These are phyloP conservation scores for Trichosporon sp. DNA, from an alignment of 1,284 basidiomycete genomes.

Conservation along the genomic window DNA sequence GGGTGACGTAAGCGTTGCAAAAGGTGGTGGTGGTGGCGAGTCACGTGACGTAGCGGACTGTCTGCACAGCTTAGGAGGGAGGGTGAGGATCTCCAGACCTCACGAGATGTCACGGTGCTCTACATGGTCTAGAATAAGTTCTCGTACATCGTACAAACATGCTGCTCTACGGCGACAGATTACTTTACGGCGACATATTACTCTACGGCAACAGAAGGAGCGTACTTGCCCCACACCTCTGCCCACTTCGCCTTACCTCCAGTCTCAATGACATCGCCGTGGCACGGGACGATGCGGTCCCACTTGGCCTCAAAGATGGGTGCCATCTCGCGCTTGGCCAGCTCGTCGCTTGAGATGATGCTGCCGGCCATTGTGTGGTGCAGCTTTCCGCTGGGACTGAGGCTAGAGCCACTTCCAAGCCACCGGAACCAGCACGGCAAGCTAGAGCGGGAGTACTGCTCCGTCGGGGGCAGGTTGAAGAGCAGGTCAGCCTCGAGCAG, in stretches of 20 bases:
- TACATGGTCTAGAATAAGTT: background rate
- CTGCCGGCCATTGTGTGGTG: constrained; percentile 57
- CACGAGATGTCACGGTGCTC: background rate
- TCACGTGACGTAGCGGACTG: background rate
- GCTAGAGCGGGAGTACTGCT: constrained; percentile 64
- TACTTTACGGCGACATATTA: background rate
- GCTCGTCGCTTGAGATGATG: constrained; percentile 58
- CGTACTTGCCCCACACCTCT: constrained; percentile 28
- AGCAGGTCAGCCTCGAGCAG: constrained; percentile 82
- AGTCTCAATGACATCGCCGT: constrained; percentile 76
- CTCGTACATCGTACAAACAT: background rate
- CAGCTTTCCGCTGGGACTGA: constrained; percentile 59
- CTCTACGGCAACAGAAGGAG: background rate
- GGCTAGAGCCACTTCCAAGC: constrained; percentile 26
- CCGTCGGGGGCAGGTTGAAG: constrained; percentile 78
- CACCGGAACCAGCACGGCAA: constrained; percentile 43
- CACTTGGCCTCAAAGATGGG: constrained; percentile 57
- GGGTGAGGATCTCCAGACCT: background rate
- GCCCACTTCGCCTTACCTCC: constrained; percentile 67
- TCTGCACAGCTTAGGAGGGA: background rate
- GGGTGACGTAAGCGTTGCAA: background rate
- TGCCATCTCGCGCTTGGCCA: constrained; percentile 30
- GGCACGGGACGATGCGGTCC: constrained; percentile 83
- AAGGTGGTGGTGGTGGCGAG: too few species aligned
- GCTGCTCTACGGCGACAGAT: background rate